Percentiles rank a stretch among this genome's conserved stretches.
Conservation (phyloP, 192 early-diverging fungal species). For the Backusella circina region DNA sequence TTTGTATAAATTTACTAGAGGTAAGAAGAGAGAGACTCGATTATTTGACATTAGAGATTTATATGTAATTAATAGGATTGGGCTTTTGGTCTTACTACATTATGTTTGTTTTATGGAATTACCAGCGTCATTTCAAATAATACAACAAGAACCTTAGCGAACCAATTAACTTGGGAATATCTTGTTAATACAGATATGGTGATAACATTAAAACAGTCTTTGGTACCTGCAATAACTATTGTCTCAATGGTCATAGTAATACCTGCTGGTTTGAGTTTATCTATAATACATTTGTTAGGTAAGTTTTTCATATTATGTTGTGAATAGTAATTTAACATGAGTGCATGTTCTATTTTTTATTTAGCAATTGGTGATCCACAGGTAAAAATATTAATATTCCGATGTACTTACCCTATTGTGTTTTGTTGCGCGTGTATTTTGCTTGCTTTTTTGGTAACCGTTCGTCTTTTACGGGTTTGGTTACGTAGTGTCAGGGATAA, state of each 20-base stretch:
- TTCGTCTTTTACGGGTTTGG: conserved; percentile 46
- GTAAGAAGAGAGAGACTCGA: background rate
- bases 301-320: background rate
- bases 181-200: background rate
- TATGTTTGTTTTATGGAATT: conserved; percentile 15
- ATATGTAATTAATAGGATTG: conserved; percentile 8
- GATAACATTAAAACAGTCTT: background rate
- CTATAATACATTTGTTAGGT: conserved; percentile 5
- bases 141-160: background rate
- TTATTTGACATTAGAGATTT: background rate
- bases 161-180: background rate
- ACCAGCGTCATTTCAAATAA: conserved; percentile 10
- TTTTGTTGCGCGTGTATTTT: conserved; percentile 1
- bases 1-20: background rate
- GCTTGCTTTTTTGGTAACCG: background rate
- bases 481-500: conserved; percentile 74
- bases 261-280: conserved; percentile 11
- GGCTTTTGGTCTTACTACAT: conserved; percentile 15
- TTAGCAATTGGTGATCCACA: conserved; percentile 15
- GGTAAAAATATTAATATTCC: conserved; percentile 17
- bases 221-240: conserved; percentile 1
- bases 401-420: conserved; percentile 14
- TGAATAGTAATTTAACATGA: background rate
- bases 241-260: background rate
- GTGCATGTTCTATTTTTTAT: background rate